Conservation (phyloP, 108 stramenopile genomes). For the Cyclostephanos invisitatus region DNA sequence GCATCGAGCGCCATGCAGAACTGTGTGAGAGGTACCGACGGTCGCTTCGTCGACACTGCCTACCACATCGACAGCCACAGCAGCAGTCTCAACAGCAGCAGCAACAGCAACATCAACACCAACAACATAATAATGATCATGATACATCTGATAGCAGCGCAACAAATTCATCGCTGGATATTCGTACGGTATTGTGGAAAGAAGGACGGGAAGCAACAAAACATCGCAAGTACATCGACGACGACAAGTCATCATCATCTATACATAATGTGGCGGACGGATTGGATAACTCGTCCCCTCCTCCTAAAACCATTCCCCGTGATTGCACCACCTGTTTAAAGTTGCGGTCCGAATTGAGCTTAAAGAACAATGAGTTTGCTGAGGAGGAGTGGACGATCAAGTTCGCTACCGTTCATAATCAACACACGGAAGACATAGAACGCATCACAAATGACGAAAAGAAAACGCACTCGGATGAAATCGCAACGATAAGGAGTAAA, state of each 20-base stretch:
- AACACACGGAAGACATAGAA: not conserved
- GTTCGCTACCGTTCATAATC: not conserved
- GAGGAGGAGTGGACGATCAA: not conserved
- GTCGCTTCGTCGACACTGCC: too few species aligned
- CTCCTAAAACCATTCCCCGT: not conserved
- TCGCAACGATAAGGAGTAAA: not conserved
- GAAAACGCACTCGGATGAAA: not conserved
- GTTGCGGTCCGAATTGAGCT: not conserved
- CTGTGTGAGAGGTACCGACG: not conserved
- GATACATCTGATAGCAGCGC: not conserved
- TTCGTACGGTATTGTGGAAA: slow-evolving; percentile 1
- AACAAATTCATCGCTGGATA: not conserved
- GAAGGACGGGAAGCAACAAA: not conserved
- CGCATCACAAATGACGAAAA: not conserved
- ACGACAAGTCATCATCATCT: not conserved
- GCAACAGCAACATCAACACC: not conserved
- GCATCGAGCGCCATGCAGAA: not conserved
- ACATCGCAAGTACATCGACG: not conserved
- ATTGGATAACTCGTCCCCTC: not conserved
- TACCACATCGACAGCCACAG: not conserved
- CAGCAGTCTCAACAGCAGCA: not conserved
- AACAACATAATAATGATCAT: not conserved
- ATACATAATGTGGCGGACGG: not conserved
- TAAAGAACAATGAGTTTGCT: not conserved
- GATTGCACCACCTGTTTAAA: not conserved